Conservation (phyloP, 176 grass and related monocot genomes). For the Puya raimondii region DNA sequence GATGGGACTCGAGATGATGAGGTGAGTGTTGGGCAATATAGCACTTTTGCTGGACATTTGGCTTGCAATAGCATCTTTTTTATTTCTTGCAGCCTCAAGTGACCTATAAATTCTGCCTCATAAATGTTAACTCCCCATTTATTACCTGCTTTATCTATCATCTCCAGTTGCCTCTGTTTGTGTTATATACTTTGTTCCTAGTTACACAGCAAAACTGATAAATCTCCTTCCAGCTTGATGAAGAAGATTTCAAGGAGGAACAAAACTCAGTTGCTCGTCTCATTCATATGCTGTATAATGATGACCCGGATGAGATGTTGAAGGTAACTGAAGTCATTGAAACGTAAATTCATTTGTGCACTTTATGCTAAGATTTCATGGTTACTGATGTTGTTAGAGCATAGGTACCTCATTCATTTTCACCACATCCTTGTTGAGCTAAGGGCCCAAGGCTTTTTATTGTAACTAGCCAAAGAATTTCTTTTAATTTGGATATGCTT, state of each 20-base stretch:
- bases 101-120: not conserved
- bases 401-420: too few relatives aligned
- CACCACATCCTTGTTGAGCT: too few relatives aligned
- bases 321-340: slow-evolving; percentile 49
- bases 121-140: not conserved
- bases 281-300: slow-evolving; percentile 93
- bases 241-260: slow-evolving; percentile 99
- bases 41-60: not conserved
- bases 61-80: slow-evolving; percentile 7
- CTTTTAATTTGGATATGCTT: not conserved
- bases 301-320: slow-evolving; percentile 95
- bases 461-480: not conserved
- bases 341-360: slow-evolving; percentile 10
- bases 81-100: not conserved
- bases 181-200: not conserved
- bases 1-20: slow-evolving; percentile 79
- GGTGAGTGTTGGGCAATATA: slow-evolving; percentile 26
- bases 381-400: not conserved
- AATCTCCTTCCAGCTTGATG: slow-evolving; percentile 60
- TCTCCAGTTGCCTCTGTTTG: slow-evolving; percentile 3
- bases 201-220: not conserved
- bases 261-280: slow-evolving; percentile 95
- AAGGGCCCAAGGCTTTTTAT: too few relatives aligned
- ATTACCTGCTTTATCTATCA: not conserved
- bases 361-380: slow-evolving; percentile 1